These are phyloP conservation scores for Rutstroemia sp. DNA, from an alignment of 2,329 filamentous ascomycete species.

Conservation along the genomic window DNA sequence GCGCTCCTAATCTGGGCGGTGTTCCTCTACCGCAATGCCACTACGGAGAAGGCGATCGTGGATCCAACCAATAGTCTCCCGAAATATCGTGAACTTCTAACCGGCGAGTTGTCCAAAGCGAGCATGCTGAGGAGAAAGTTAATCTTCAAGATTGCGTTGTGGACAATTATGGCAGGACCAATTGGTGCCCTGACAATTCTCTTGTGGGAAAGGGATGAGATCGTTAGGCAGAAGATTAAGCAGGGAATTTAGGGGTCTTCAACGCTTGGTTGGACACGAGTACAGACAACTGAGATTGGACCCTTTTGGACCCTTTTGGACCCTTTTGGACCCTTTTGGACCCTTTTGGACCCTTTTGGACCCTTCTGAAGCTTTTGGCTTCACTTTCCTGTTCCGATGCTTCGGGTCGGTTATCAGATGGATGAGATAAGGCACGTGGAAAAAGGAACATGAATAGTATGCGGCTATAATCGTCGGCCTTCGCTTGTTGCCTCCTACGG, in stretches of 20 bases:
- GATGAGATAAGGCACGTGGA: no score
- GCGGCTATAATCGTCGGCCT: no score
- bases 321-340: not conserved
- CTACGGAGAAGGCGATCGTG: slow-evolving; percentile 14
- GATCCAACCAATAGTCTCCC: slow-evolving; percentile 15
- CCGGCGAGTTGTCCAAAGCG: slow-evolving; percentile 19
- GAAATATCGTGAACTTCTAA: slow-evolving; percentile 13
- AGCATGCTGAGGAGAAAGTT: slow-evolving; percentile 18
- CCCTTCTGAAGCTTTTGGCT: no score
- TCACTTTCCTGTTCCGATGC: no score
- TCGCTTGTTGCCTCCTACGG: no score
- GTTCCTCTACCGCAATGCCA: slow-evolving; percentile 29
- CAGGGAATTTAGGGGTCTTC: slow-evolving; percentile 15
- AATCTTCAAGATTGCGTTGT: slow-evolving; percentile 30
- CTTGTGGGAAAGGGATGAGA: slow-evolving; percentile 43
- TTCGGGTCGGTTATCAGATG: no score
- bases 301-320: no score
- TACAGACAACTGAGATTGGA: not conserved
- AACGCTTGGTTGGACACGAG: not conserved
- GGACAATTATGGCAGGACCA: slow-evolving; percentile 35
- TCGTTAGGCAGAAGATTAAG: slow-evolving; percentile 24
- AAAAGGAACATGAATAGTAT: no score
- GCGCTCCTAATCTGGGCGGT: slow-evolving; percentile 39
- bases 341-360: not conserved
- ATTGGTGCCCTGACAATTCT: slow-evolving; percentile 37